Evolutionary conservation across 1,284 basidiomycete genomes (phyloP).

Genomic region (Acaromyces ingoldii): DNA sequence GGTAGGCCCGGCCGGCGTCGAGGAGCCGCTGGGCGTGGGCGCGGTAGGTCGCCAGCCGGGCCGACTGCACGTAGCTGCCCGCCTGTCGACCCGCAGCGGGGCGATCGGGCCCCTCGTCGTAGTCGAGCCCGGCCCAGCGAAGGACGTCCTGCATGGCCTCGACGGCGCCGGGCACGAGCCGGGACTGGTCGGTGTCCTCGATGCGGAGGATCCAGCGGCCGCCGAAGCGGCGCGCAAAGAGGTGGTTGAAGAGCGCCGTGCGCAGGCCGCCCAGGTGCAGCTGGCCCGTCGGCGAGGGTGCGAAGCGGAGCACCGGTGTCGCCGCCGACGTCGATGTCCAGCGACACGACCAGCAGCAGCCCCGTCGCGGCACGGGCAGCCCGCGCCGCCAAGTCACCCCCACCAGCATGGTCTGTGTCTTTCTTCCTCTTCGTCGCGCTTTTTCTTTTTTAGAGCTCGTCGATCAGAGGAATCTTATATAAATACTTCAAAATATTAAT

Average conservation of each 20-base stretch:
- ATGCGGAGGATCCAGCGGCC: conserved; percentile 87
- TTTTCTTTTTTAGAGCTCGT: too few relatives aligned
- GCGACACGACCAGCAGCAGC: too few relatives aligned
- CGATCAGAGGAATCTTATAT: too few relatives aligned
- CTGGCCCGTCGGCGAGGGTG: conserved; percentile 90
- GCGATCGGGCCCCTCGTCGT: conserved; percentile 73
- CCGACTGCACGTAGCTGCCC: conserved; percentile 62
- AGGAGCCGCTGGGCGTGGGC: conserved; percentile 69
- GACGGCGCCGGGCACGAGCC: conserved; percentile 72
- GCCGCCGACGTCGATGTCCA: too few relatives aligned
- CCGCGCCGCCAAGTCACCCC: too few relatives aligned
- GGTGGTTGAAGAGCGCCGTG: conserved; percentile 88
- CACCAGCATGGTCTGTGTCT: too few relatives aligned
- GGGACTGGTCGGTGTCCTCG: conserved; percentile 77
- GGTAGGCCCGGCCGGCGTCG: conserved; percentile 81
- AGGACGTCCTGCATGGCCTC: conserved; percentile 72
- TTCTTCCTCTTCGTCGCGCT: too few relatives aligned
- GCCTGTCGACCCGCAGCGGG: conserved; percentile 52
- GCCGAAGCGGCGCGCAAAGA: conserved; percentile 71
- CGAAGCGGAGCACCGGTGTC: conserved; percentile 65
- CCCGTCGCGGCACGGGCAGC: too few relatives aligned
- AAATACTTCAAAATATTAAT: too few relatives aligned
- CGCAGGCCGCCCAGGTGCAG: conserved; percentile 93
- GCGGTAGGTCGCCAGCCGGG: conserved; percentile 78
- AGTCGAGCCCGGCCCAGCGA: conserved; percentile 86